phyloP scores from a whole-genome alignment of 306 rosid genomes.

The Begonia peltatifolia region DNA sequence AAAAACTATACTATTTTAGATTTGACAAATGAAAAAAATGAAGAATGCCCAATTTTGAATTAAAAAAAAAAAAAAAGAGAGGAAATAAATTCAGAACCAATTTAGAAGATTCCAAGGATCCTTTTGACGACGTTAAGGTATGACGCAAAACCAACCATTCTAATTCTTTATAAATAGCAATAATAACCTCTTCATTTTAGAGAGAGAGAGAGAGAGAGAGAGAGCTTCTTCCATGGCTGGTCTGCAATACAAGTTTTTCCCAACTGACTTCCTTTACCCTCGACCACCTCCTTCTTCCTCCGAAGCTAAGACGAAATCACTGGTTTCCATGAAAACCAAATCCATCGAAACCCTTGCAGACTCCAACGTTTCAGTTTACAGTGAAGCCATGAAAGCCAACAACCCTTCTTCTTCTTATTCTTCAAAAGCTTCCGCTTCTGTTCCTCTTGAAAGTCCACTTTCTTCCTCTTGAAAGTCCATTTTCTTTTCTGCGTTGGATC shows the following conservation, averaged over 20 bases:
- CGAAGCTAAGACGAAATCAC: neutral
- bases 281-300: neutral
- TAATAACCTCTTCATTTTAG: neutral
- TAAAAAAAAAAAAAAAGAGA: too few species aligned
- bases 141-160: too few species aligned
- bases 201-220: neutral
- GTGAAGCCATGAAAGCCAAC: neutral
- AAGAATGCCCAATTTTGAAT: too few species aligned
- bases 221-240: conserved; percentile 11
- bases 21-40: too few species aligned
- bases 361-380: neutral
- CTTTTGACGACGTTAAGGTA: too few species aligned
- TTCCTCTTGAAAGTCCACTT: neutral
- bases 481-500: neutral
- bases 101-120: too few species aligned
- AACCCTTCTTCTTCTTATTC: too few species aligned
- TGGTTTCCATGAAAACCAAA: neutral
- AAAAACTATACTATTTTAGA: too few species aligned
- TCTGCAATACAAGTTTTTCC: conserved; percentile 18
- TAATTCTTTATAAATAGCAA: too few species aligned
- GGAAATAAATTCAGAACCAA: too few species aligned
- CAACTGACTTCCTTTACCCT: conserved; percentile 17
- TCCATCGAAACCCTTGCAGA: neutral
- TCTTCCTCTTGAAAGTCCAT: neutral
- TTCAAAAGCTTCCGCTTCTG: neutral